Evolutionary conservation across 2,329 filamentous ascomycete genomes (phyloP).

Genomic region (Calonectria pteridis): DNA sequence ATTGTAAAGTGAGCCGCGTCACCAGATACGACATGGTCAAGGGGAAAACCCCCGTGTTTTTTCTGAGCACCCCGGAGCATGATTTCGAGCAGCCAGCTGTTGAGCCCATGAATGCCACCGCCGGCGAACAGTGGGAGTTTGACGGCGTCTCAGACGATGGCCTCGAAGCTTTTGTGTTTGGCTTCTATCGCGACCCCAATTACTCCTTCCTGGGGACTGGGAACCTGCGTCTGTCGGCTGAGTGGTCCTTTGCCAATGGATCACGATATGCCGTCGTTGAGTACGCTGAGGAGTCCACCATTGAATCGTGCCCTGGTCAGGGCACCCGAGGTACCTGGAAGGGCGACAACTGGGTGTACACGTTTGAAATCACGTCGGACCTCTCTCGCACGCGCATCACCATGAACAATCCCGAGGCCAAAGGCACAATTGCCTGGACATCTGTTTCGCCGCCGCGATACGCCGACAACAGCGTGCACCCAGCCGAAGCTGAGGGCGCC

Average conservation of each 20-base stretch:
- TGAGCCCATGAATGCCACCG: not conserved
- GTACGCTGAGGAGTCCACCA: slow-evolving; percentile 8
- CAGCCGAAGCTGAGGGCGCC: not conserved
- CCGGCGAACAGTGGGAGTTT: not conserved
- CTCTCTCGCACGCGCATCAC: slow-evolving; percentile 1
- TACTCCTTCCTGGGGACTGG: not conserved
- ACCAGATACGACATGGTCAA: not conserved
- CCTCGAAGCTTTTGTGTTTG: not conserved
- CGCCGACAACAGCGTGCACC: not conserved
- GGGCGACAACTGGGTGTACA: slow-evolving; percentile 12
- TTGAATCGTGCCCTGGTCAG: slow-evolving; percentile 15
- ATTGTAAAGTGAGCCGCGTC: not conserved
- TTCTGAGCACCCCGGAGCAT: not conserved
- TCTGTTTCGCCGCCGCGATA: not conserved
- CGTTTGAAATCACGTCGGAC: slow-evolving; percentile 13
- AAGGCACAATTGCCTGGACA: not conserved
- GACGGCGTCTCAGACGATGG: not conserved
- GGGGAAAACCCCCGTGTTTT: not conserved
- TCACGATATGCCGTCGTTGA: not conserved
- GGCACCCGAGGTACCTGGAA: slow-evolving; percentile 13
- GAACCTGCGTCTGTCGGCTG: not conserved
- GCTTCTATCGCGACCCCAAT: not conserved
- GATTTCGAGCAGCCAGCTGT: not conserved
- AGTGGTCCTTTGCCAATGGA: not conserved
- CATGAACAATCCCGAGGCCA: not conserved